Evolutionary conservation across 1,284 basidiomycete species (phyloP).

Genomic region (Cutaneotrichosporon daszewskae): DNA sequence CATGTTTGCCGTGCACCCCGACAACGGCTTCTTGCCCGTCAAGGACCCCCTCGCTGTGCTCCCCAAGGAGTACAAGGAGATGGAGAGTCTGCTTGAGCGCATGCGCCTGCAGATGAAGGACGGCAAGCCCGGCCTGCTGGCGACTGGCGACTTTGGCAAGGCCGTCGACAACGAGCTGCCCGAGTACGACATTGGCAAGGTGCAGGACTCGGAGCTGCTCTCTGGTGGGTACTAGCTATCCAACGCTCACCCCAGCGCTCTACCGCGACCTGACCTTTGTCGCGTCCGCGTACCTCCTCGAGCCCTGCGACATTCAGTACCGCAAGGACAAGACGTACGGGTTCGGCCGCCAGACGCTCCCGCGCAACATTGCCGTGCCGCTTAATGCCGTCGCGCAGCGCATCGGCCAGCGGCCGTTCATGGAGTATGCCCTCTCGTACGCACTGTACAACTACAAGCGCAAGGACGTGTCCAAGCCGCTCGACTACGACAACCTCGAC

Average conservation of each 20-base stretch:
- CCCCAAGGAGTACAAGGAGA: conserved; percentile 16
- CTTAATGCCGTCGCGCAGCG: conserved; percentile 13
- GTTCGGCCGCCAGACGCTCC: conserved; percentile 17
- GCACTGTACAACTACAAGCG: conserved; percentile 21
- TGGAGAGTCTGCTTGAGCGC: conserved; percentile 17
- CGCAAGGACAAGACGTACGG: conserved; percentile 16
- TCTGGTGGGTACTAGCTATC: conserved; percentile 5
- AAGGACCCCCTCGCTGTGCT: conserved; percentile 13
- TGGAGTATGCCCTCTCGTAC: conserved; percentile 21
- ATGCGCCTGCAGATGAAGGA: conserved; percentile 14
- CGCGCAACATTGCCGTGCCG: conserved; percentile 18
- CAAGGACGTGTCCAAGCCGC: conserved; percentile 7
- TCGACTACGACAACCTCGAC: conserved; percentile 19
- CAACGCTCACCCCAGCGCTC: conserved; percentile 7
- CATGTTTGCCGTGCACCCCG: conserved; percentile 10
- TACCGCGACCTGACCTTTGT: conserved; percentile 22
- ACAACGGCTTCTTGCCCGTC: conserved; percentile 18
- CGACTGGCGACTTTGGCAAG: conserved; percentile 14
- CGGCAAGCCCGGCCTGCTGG: conserved; percentile 12
- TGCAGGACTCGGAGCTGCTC: conserved; percentile 8
- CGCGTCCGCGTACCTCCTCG: conserved; percentile 17
- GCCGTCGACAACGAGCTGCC: conserved; percentile 14
- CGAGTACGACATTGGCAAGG: conserved; percentile 15
- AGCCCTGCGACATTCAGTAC: conserved; percentile 19
- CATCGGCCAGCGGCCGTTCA: conserved; percentile 20